Percentiles rank a stretch among this genome's conserved stretches.
These are phyloP conservation scores for Citeromyces matritensis DNA, from an alignment of 805 yeast genomes.

Conservation along the genomic window DNA sequence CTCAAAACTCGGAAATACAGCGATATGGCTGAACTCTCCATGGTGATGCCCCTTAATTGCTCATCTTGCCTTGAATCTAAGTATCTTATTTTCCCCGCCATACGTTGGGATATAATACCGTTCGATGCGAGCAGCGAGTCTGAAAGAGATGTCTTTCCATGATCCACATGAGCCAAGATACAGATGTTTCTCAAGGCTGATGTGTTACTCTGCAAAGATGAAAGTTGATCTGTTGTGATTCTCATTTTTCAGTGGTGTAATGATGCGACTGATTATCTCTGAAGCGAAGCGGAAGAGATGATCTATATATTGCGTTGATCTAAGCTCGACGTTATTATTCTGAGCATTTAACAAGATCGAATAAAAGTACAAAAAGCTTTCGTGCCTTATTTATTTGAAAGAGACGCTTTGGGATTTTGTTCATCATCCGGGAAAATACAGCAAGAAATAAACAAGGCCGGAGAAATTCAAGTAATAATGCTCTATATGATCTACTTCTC, in stretches of 20 bases:
- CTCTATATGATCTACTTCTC: no score
- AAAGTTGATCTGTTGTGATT: constrained; percentile 49
- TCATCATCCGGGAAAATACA: no score
- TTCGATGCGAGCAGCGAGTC: constrained; percentile 89
- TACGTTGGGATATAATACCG: constrained; percentile 86
- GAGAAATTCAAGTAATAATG: no score
- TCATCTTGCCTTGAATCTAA: constrained; percentile 93
- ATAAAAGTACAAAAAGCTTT: no score
- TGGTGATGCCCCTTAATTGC: constrained; percentile 90
- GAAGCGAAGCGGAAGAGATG: no score
- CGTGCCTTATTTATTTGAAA: no score
- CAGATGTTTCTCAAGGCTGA: constrained; percentile 75
- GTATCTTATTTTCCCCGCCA: constrained; percentile 92
- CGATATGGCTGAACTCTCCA: constrained; percentile 94
- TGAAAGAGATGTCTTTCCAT: constrained; percentile 91
- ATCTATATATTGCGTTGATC: no score
- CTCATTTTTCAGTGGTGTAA: constrained; percentile 17
- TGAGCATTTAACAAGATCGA: no score
- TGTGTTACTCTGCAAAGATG: constrained; percentile 55
- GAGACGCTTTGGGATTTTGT: no score
- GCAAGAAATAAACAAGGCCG: no score
- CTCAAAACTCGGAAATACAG: constrained; percentile 66
- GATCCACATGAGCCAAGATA: constrained; percentile 95
- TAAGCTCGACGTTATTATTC: no score
- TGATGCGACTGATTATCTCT: no score